These are phyloP conservation scores for Pestalotiopsis sp. DNA, from an alignment of 2,329 filamentous ascomycete genomes.

Conservation along the genomic window DNA sequence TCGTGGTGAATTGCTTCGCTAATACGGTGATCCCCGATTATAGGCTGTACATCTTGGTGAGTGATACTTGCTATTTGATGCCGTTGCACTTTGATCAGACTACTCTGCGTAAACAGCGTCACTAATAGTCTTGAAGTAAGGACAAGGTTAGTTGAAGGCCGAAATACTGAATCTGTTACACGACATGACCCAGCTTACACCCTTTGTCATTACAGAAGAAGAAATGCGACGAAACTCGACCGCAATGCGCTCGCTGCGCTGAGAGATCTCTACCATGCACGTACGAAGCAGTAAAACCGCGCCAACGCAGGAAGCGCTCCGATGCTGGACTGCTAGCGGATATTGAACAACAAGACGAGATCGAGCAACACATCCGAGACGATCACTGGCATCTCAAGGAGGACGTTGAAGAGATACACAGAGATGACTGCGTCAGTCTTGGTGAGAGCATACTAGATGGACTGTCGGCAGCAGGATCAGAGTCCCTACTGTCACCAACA, in stretches of 20 bases:
- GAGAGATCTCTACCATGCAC: slow-evolving; percentile 51
- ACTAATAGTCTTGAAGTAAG: slow-evolving; percentile 40
- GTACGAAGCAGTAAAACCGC: slow-evolving; percentile 51
- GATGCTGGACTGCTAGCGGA: slow-evolving; percentile 19
- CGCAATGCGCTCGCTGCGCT: slow-evolving; percentile 51
- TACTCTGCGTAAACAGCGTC: slow-evolving; percentile 9
- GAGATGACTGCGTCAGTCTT: slow-evolving; percentile 24
- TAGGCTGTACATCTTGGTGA: slow-evolving; percentile 57
- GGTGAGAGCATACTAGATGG: slow-evolving; percentile 20
- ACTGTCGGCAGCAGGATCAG: slow-evolving; percentile 15
- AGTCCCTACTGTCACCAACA: slow-evolving; percentile 7
- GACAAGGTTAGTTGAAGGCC: slow-evolving; percentile 50
- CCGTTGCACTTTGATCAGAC: slow-evolving; percentile 21
- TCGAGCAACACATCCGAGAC: slow-evolving; percentile 12
- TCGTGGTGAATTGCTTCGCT: neutral
- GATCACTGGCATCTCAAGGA: slow-evolving; percentile 23
- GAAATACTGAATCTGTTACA: neutral
- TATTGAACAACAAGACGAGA: neutral
- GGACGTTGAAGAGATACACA: slow-evolving; percentile 19
- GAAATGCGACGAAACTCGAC: slow-evolving; percentile 58
- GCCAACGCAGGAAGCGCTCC: slow-evolving; percentile 40
- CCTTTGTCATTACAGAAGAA: slow-evolving; percentile 48
- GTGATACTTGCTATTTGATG: slow-evolving; percentile 22
- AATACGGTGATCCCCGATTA: slow-evolving; percentile 14
- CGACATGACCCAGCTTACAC: slow-evolving; percentile 13